Evolutionary conservation across 2,329 filamentous ascomycete species (phyloP), one percentile per base, ranked within the genome.

Genomic region (Thermothelomyces thermophilus): DNA sequence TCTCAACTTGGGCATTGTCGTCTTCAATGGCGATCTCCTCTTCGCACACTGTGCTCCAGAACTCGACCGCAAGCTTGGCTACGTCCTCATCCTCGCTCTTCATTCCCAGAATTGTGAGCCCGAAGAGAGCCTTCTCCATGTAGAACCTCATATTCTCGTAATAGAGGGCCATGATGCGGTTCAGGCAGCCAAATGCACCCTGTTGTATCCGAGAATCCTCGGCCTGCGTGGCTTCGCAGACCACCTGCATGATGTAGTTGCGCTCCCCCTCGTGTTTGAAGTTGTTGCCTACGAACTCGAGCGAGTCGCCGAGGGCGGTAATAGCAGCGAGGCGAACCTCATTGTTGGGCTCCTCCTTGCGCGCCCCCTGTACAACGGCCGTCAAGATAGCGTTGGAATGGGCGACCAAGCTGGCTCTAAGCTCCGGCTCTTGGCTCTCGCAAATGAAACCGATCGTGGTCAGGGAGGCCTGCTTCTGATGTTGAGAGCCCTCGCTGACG

Each of bases 141-240:
- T 98, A 98, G 73, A 96, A 98, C 63, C 90, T 86, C 93, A 98
- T 98, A 74, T 96, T 94, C 64, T 98, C 93, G 69, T 98, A 98
- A 77, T 98, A 98, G 56, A 96, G 80, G 54, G 80, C 87, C 93
- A 98, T 98, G 70, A 98, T 97, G 64, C 93, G 84, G 79, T 98
- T 98, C 60, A 98, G 74, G 69, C 93, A 97, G 62, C 93, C 93
- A 67, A 96, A 98, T 37, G 93, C 88, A 54, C 90, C 90, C 67
- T 95, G 89, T 71, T 97, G 90, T 68, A 98, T 94, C 65, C 90
- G 82, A 52, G 80, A 81, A 69, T 98, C 93, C 1, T 86, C 78
- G 61, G 91, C 90, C 73, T 98, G 93, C 48, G 93, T 98, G 61
- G 93, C 93, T 75, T 98, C 93, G 73, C 93, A 98, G 63, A 98